Evolutionary conservation across 73 alveolate species (phyloP).

Genomic region (Paramecium pentaurelia): DNA sequence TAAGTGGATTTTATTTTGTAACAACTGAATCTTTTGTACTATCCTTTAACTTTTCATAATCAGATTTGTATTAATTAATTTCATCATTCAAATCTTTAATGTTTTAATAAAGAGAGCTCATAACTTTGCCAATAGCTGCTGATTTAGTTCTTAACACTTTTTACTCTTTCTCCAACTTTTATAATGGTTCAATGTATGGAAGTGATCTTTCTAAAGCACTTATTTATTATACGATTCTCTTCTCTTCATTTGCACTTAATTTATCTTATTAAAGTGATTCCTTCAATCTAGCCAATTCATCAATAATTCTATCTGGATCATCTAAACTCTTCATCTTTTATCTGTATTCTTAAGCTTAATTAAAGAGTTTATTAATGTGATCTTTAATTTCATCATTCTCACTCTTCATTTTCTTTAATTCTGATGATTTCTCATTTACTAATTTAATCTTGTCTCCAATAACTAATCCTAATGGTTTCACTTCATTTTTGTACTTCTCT

Average conservation of each 20-base stretch:
- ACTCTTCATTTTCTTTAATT: not conserved
- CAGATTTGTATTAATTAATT: not conserved
- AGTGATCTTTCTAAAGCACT: not conserved
- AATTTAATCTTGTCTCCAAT: not conserved
- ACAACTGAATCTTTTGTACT: not conserved
- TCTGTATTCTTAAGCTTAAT: not conserved
- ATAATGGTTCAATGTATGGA: slow-evolving; percentile 2
- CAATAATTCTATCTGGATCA: not conserved
- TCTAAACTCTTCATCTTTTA: slow-evolving; percentile 26
- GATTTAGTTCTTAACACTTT: not conserved
- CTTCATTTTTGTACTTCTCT: not conserved
- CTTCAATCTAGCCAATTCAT: slow-evolving; percentile 31
- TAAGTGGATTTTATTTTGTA: not conserved
- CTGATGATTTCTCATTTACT: not conserved
- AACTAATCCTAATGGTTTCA: slow-evolving; percentile 2
- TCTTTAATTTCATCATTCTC: not conserved
- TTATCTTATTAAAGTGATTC: slow-evolving; percentile 17
- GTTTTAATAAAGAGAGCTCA: not conserved
- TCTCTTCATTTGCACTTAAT: slow-evolving; percentile 11
- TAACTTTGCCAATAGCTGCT: not conserved
- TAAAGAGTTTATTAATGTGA: not conserved
- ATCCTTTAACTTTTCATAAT: slow-evolving; percentile 18
- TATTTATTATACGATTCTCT: not conserved
- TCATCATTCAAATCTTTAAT: not conserved
- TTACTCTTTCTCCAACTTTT: not conserved